phyloP scores from a whole-genome alignment of 75 land plant genomes.

The Isoetes taiwanensis region DNA sequence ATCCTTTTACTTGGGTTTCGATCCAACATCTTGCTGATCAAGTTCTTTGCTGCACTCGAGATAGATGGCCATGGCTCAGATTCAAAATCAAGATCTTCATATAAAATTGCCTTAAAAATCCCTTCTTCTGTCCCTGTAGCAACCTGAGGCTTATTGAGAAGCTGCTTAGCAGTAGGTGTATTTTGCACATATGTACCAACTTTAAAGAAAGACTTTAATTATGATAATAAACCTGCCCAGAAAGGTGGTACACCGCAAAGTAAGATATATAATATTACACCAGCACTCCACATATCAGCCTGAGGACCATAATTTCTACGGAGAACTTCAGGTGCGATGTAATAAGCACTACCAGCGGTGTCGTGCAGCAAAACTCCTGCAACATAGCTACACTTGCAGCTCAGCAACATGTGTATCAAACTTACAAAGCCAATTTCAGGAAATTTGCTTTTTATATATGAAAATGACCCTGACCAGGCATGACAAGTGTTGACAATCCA shows the following conservation, averaged over 20 bases:
- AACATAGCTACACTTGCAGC: no score
- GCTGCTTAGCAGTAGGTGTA: no score
- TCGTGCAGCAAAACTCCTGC: neutral
- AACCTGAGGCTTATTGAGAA: no score
- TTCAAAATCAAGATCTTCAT: neutral
- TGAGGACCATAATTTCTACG: neutral
- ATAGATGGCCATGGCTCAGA: constrained; percentile 1
- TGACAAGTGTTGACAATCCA: neutral
- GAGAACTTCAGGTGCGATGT: constrained; percentile 4
- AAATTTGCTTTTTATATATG: no score
- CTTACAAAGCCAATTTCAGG: no score
- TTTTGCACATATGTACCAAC: no score
- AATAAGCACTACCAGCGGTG: neutral
- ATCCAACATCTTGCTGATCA: neutral
- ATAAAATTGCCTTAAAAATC: neutral
- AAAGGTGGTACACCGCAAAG: constrained; percentile 2
- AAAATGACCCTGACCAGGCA: no score
- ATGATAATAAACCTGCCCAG: no score
- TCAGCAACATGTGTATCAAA: no score
- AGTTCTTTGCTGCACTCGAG: neutral
- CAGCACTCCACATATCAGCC: constrained; percentile 6
- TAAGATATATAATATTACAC: neutral
- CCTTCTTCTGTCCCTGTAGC: constrained; percentile 5
- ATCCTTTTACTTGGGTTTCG: no score
- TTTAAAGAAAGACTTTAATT: no score